Evolutionary conservation across 306 rosid species (phyloP).

Genomic region (Vicia faba): DNA sequence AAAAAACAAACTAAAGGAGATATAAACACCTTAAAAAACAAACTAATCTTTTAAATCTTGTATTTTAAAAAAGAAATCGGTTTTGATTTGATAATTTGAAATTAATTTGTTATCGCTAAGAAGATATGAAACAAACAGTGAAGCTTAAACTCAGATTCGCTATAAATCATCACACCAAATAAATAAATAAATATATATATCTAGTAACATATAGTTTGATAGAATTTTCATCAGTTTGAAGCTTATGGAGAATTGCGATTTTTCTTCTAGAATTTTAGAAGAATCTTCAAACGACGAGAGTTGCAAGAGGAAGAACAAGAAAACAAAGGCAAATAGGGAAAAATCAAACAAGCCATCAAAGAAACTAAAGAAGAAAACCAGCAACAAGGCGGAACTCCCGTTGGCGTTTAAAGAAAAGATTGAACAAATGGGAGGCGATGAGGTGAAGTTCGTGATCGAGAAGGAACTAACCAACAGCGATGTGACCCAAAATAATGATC

Average conservation of each 20-base stretch:
- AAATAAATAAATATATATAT: too few relatives aligned
- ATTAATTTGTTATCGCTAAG: too few relatives aligned
- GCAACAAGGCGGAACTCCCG: not conserved
- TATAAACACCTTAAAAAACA: too few relatives aligned
- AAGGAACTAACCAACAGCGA: not conserved
- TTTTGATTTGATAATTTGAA: too few relatives aligned
- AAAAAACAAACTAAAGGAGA: too few relatives aligned
- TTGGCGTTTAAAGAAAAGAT: not conserved
- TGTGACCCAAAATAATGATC: not conserved
- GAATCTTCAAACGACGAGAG: not conserved
- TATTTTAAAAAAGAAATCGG: too few relatives aligned
- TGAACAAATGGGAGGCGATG: not conserved
- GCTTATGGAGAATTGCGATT: not conserved
- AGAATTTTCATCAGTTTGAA: not conserved
- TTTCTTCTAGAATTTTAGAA: not conserved
- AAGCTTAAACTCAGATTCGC: too few relatives aligned
- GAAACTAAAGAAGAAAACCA: not conserved
- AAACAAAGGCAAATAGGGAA: not conserved
- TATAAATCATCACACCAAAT: too few relatives aligned
- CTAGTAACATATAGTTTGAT: too few relatives aligned
- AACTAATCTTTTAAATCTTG: too few relatives aligned
- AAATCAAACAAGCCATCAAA: not conserved
- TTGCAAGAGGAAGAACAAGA: not conserved
- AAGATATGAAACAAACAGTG: too few relatives aligned
- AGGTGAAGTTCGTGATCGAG: constrained; percentile 1